Conservation (phyloP, 176 grass and related monocot genomes). For the Pontederia crassipes region DNA sequence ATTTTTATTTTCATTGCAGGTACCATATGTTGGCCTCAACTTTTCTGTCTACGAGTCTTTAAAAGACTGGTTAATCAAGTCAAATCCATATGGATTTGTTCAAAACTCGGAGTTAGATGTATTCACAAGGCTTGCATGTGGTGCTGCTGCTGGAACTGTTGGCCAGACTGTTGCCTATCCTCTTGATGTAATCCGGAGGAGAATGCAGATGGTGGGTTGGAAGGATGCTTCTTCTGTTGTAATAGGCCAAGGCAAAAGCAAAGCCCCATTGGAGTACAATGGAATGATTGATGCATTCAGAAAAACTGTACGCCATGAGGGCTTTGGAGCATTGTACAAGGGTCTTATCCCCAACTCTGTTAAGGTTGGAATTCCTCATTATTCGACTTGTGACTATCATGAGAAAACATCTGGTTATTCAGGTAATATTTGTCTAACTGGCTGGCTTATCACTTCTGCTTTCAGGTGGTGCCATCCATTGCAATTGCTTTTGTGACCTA, state of each 20-base stretch:
- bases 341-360: conserved; percentile 95
- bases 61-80: conserved; percentile 69
- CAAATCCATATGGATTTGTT: conserved; percentile 56
- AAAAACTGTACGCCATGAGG: conserved; percentile 84
- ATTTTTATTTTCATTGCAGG: conserved; percentile 29
- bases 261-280: conserved; percentile 57
- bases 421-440: background rate
- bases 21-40: conserved; percentile 95
- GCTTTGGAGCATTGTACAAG: conserved; percentile 87
- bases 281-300: conserved; percentile 94
- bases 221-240: conserved; percentile 75
- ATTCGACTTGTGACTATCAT: background rate
- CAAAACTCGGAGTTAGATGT: conserved; percentile 64
- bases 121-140: conserved; percentile 71
- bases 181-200: conserved; percentile 88
- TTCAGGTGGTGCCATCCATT: conserved; percentile 89
- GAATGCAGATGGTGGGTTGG: conserved; percentile 99
- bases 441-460: background rate
- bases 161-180: conserved; percentile 98
- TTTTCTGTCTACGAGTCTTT: conserved; percentile 93
- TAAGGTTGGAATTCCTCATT: conserved; percentile 36
- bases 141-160: conserved; percentile 74
- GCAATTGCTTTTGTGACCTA: conserved; percentile 97
- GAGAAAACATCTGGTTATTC: background rate
- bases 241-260: conserved; percentile 40